Base-by-base conservation (phyloP, 345 rosid genomes). In the Citrus maxima region DNA sequence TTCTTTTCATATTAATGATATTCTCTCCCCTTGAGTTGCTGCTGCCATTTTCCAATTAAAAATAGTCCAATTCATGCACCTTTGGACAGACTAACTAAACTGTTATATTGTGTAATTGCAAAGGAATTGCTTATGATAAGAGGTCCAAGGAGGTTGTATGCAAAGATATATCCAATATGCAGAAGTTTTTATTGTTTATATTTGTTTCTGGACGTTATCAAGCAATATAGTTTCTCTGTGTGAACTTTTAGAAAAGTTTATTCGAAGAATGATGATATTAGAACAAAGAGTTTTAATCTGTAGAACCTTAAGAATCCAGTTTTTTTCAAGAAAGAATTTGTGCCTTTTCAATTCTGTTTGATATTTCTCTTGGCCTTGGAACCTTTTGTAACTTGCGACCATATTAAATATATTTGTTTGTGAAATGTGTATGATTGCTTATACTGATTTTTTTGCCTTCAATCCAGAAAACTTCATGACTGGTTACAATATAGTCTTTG, bases 401-500 rank as follows among this genome's bases (percentile, higher is more conserved):
- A 25, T n/a, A 27, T 37, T 69, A 38, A 22, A n/a, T 3, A 1
- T 65, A n/a, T 72, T n/a, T 38, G 40, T n/a, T 21, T 32, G 56
- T 32, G 27, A 18, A 12, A 0, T 8, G 51, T 46, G 49, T n/a
- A 70, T 74, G 70, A 40, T 68, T 77, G 46, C 69, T 81, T 64
- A 77, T 66, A 61, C 7, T 13, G 59, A 30, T 54, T 59, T 40
- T 32, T 21, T 34, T 78, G 37, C 24, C 62, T 54, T 25, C 35
- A 37, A 68, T 79, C 78, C 92, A 94, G 97, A 93, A 84, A 93
- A 93, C 85, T 92, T 93, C 86, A 91, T 93, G 98, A 91, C 88
- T 0, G 95, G 94, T 70, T 87, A 93, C 72, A 89, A 82, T 0
- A 78, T 93, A 25, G 87, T 93, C 73, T 94, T 94, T 70, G 86